Evolutionary conservation across 179 eudicot species (phyloP).

Genomic region (Beta lomatogona): DNA sequence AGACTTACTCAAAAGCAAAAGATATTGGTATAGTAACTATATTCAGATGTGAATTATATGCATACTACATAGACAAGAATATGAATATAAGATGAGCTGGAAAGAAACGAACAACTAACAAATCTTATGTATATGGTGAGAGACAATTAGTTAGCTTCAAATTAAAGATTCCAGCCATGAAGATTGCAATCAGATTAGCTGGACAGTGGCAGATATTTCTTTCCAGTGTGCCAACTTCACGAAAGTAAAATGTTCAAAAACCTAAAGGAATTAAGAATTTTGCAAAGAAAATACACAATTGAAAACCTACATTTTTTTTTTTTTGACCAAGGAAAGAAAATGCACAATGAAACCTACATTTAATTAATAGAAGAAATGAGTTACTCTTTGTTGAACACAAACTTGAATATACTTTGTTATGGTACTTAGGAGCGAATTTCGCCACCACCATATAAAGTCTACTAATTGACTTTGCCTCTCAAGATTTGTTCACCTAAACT

Average conservation of each 20-base stretch:
- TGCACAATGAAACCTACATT: neutral
- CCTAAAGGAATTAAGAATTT: neutral
- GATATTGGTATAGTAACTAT: neutral
- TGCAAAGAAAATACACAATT: neutral
- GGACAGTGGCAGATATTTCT: neutral
- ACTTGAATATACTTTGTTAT: no score
- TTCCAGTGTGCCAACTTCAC: neutral
- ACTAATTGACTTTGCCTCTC: no score
- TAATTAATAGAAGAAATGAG: no score
- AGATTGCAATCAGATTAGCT: neutral
- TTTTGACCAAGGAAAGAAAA: no score
- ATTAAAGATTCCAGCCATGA: neutral
- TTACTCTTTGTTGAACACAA: no score
- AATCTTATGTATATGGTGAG: neutral
- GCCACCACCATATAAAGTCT: no score
- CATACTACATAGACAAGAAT: neutral
- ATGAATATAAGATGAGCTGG: neutral
- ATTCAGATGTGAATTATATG: neutral
- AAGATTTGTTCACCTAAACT: no score
- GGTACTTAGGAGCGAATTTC: no score
- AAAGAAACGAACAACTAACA: neutral
- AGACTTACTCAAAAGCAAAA: neutral
- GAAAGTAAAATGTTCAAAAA: neutral
- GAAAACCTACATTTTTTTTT: no score
- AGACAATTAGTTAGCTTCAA: neutral